Conservation (phyloP, 495 filamentous ascomycete species). For the Xylaria palmicola region DNA sequence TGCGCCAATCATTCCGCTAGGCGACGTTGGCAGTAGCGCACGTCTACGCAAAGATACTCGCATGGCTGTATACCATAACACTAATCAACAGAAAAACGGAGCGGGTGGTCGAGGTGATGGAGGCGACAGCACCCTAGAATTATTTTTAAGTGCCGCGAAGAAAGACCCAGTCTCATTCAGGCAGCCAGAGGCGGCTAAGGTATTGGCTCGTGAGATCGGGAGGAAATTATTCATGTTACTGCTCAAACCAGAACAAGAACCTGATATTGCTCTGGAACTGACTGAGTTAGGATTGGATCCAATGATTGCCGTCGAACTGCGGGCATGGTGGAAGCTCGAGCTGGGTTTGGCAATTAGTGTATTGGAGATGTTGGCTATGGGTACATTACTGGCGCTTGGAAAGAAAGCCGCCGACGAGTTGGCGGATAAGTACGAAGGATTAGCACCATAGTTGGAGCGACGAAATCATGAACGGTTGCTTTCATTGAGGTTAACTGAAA, state of each 20-base stretch:
- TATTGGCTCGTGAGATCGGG: not conserved
- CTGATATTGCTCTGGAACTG: conserved; percentile 27
- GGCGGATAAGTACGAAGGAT: too few relatives aligned
- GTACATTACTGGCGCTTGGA: not conserved
- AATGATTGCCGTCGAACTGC: conserved; percentile 45
- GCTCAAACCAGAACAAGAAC: not conserved
- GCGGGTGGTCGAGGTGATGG: too few relatives aligned
- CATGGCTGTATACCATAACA: not conserved
- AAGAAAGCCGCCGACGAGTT: too few relatives aligned
- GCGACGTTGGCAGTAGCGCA: not conserved
- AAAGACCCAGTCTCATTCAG: too few relatives aligned
- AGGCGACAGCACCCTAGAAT: not conserved
- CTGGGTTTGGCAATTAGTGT: conserved; percentile 27
- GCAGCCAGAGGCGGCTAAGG: not conserved
- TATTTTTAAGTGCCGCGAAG: too few relatives aligned
- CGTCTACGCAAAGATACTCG: not conserved
- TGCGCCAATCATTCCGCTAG: not conserved
- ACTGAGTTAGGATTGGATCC: conserved; percentile 40
- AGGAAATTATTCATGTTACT: not conserved
- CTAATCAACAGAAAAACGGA: too few relatives aligned
- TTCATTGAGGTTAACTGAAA: too few relatives aligned
- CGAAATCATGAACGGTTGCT: too few relatives aligned
- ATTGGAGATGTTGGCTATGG: not conserved
- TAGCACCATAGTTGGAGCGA: too few relatives aligned
- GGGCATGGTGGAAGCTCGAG: conserved; percentile 39